phyloP scores from a whole-genome alignment of 2,329 filamentous ascomycete species.

The Penicillium sp. region DNA sequence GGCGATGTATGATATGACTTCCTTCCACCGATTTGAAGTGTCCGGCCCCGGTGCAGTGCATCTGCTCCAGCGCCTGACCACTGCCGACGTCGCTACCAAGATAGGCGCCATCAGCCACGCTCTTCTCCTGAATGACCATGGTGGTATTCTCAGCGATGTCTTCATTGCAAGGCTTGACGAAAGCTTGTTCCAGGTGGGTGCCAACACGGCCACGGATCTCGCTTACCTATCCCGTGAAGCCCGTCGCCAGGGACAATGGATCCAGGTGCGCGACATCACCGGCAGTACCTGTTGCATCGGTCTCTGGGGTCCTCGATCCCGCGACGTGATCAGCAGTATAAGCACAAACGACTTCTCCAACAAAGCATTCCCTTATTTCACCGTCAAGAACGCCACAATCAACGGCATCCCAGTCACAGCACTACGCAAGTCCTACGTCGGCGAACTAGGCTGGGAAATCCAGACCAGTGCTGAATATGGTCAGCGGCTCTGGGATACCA shows the following conservation, averaged over 20 bases:
- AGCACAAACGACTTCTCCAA: constrained; percentile 27
- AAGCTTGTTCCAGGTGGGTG: constrained; percentile 52
- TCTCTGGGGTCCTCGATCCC: constrained; percentile 60
- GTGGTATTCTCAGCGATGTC: constrained; percentile 58
- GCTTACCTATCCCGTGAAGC: constrained; percentile 57
- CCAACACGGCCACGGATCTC: constrained; percentile 56
- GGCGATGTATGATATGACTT: constrained; percentile 64
- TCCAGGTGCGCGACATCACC: constrained; percentile 59
- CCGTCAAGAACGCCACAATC: constrained; percentile 51
- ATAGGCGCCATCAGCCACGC: constrained; percentile 57
- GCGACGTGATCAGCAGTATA: constrained; percentile 51
- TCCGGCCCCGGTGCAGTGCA: constrained; percentile 57
- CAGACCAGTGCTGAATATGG: constrained; percentile 61
- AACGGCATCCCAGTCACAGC: constrained; percentile 57
- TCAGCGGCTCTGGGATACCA: constrained; percentile 57
- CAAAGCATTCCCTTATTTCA: constrained; percentile 50
- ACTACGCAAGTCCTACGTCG: constrained; percentile 60
- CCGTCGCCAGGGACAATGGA: constrained; percentile 49
- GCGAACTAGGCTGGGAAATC: constrained; percentile 64
- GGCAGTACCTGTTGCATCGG: constrained; percentile 61
- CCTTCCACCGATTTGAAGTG: constrained; percentile 58
- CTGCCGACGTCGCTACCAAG: constrained; percentile 41
- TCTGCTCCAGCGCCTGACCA: constrained; percentile 54
- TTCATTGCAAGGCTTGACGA: constrained; percentile 55
- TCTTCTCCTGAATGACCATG: constrained; percentile 55